Evolutionary conservation across 768 basidiomycete genomes (phyloP).

Genomic region (Kwoniella dejecticola): DNA sequence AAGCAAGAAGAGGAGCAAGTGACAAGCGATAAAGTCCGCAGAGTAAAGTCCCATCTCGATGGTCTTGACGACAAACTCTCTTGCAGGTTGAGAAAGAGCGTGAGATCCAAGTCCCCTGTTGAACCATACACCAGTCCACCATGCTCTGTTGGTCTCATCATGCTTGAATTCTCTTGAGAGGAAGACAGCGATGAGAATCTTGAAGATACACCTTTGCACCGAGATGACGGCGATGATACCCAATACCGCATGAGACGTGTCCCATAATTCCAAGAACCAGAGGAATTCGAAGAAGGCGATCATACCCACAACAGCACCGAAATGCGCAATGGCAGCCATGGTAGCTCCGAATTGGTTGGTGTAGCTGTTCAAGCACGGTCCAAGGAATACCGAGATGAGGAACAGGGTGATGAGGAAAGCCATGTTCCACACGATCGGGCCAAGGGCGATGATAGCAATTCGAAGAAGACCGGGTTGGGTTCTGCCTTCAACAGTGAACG

Average conservation of each 20-base stretch:
- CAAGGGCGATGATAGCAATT: slow-evolving; percentile 87
- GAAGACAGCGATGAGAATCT: slow-evolving; percentile 90
- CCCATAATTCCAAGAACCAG: slow-evolving; percentile 66
- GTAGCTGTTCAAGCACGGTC: slow-evolving; percentile 70
- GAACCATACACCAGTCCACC: slow-evolving; percentile 95
- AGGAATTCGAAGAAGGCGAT: slow-evolving; percentile 95
- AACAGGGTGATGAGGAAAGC: slow-evolving; percentile 83
- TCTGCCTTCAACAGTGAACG: slow-evolving; percentile 59
- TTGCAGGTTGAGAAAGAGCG: slow-evolving; percentile 95
- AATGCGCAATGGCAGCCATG: slow-evolving; percentile 88
- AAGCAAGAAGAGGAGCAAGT: slow-evolving; percentile 81
- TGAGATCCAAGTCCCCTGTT: slow-evolving; percentile 86
- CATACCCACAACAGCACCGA: slow-evolving; percentile 72
- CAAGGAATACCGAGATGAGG: slow-evolving; percentile 85
- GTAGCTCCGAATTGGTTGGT: slow-evolving; percentile 88
- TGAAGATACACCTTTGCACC: slow-evolving; percentile 90
- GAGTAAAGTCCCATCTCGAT: slow-evolving; percentile 95
- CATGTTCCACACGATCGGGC: slow-evolving; percentile 94
- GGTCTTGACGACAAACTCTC: slow-evolving; percentile 97
- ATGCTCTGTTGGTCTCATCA: slow-evolving; percentile 96
- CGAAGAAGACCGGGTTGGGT: slow-evolving; percentile 83
- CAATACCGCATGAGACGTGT: slow-evolving; percentile 86
- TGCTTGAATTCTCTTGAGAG: slow-evolving; percentile 98
- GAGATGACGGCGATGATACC: slow-evolving; percentile 84
- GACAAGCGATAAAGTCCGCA: slow-evolving; percentile 73